A percentile compares a stretch with the other conserved stretches of the same genome.
These are phyloP conservation scores for Sporothrix sp. DNA, from an alignment of 2,329 filamentous ascomycete species.

Conservation along the genomic window DNA sequence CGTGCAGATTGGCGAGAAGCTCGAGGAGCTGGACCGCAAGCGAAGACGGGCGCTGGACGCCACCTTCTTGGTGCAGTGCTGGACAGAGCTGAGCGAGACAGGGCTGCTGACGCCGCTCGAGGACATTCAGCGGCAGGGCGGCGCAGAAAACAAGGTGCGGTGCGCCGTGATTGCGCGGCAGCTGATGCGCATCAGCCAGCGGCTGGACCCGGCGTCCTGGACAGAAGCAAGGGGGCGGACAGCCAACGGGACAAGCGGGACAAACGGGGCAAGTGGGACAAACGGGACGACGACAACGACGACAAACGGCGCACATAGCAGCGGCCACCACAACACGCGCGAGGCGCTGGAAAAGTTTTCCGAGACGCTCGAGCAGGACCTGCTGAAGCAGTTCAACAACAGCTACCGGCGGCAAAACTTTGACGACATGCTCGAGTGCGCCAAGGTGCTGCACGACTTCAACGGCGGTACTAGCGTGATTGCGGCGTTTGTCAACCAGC, in stretches of 20 bases:
- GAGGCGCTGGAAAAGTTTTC: slow-evolving; percentile 95
- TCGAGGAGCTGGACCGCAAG: slow-evolving; percentile 92
- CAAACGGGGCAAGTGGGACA: slow-evolving; percentile 29
- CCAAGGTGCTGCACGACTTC: slow-evolving; percentile 88
- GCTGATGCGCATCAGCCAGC: slow-evolving; percentile 84
- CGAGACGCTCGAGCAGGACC: slow-evolving; percentile 88
- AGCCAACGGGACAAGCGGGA: slow-evolving; percentile 10
- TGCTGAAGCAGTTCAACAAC: slow-evolving; percentile 93
- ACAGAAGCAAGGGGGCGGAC: slow-evolving; percentile 39
- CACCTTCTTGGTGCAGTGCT: slow-evolving; percentile 91
- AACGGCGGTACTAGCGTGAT: slow-evolving; percentile 93
- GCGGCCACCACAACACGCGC: slow-evolving; percentile 62
- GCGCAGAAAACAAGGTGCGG: slow-evolving; percentile 83
- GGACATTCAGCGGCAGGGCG: slow-evolving; percentile 74
- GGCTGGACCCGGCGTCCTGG: slow-evolving; percentile 73
- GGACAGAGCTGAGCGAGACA: slow-evolving; percentile 86
- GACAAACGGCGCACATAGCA: slow-evolving; percentile 23
- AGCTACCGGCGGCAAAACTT: slow-evolving; percentile 94
- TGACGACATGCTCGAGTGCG: slow-evolving; percentile 95
- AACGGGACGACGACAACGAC: slow-evolving; percentile 28
- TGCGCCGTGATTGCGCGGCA: slow-evolving; percentile 92
- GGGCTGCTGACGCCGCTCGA: slow-evolving; percentile 81
- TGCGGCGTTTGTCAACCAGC: slow-evolving; percentile 93
- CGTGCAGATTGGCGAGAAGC: slow-evolving; percentile 84
- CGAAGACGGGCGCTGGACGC: slow-evolving; percentile 82